Conservation (phyloP, 768 basidiomycete genomes). For the Solioccasus polychromus region DNA sequence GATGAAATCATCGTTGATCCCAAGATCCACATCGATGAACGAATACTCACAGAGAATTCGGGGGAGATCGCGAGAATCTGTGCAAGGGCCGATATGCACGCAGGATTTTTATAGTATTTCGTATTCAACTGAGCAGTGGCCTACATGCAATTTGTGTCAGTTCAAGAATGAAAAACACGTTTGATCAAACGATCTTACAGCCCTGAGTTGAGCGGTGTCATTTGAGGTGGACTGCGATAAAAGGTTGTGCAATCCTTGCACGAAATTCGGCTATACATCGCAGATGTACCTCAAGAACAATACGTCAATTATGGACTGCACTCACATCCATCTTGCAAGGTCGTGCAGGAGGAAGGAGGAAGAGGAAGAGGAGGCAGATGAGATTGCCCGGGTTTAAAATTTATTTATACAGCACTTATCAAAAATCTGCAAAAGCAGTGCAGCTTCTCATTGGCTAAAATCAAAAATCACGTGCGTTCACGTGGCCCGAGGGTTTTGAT, state of each 20-base stretch:
- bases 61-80: slow-evolving; percentile 82
- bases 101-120: slow-evolving; percentile 88
- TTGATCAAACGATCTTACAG: slow-evolving; percentile 52
- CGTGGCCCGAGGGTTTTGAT: no score
- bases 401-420: no score
- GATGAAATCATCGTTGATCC: slow-evolving; percentile 5
- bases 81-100: slow-evolving; percentile 88
- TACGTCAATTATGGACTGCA: slow-evolving; percentile 1
- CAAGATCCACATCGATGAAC: slow-evolving; percentile 8
- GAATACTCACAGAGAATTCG: slow-evolving; percentile 69
- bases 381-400: no score
- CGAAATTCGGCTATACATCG: slow-evolving; percentile 56
- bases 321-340: slow-evolving; percentile 31
- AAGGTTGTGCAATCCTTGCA: slow-evolving; percentile 80
- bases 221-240: slow-evolving; percentile 78
- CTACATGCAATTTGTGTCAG: slow-evolving; percentile 38
- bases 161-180: slow-evolving; percentile 19
- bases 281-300: slow-evolving; percentile 1
- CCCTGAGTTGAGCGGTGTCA: slow-evolving; percentile 86
- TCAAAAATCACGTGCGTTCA: no score
- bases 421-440: no score
- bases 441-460: no score
- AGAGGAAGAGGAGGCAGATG: slow-evolving; percentile 28
- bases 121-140: slow-evolving; percentile 89
- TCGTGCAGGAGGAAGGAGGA: slow-evolving; percentile 25